phyloP scores from a whole-genome alignment of 2,329 filamentous ascomycete species.

The Dothideomycetes sp. region DNA sequence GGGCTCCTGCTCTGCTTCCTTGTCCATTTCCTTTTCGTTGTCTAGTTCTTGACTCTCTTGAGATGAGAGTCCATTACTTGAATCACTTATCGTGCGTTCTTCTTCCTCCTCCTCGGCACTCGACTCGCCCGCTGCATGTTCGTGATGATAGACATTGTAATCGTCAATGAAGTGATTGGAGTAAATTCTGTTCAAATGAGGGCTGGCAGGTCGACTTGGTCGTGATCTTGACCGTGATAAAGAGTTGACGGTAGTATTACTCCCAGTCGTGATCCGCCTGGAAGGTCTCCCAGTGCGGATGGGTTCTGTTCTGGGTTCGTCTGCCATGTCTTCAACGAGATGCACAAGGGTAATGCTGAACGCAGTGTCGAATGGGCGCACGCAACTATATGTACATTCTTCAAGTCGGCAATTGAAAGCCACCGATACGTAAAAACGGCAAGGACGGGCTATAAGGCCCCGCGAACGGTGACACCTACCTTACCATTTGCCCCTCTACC shows the following conservation, averaged over 20 bases:
- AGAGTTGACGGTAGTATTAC: background rate
- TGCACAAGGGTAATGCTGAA: background rate
- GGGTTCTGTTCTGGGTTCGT: constrained; percentile 3
- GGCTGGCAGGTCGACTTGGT: constrained; percentile 8
- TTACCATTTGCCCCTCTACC: too few relatives aligned
- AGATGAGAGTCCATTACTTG: background rate
- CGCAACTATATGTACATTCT: background rate
- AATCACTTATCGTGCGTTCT: background rate
- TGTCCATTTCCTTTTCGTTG: background rate
- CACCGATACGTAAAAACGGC: too few relatives aligned
- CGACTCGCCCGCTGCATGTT: constrained; percentile 7
- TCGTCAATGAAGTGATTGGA: constrained; percentile 25
- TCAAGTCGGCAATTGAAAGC: too few relatives aligned
- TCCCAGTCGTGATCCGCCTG: constrained; percentile 1
- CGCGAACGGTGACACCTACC: too few relatives aligned
- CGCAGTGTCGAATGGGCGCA: background rate
- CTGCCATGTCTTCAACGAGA: constrained; percentile 6
- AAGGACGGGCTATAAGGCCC: too few relatives aligned
- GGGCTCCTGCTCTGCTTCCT: constrained; percentile 7
- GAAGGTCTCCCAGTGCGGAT: constrained; percentile 8
- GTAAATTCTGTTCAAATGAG: constrained; percentile 16
- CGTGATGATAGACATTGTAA: constrained; percentile 17
- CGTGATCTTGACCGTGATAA: constrained; percentile 13
- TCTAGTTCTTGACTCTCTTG: background rate
- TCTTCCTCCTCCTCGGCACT: constrained; percentile 8